Evolutionary conservation across 257 asterid species (phyloP).

Genomic region (Lithospermum erythrorhizon): DNA sequence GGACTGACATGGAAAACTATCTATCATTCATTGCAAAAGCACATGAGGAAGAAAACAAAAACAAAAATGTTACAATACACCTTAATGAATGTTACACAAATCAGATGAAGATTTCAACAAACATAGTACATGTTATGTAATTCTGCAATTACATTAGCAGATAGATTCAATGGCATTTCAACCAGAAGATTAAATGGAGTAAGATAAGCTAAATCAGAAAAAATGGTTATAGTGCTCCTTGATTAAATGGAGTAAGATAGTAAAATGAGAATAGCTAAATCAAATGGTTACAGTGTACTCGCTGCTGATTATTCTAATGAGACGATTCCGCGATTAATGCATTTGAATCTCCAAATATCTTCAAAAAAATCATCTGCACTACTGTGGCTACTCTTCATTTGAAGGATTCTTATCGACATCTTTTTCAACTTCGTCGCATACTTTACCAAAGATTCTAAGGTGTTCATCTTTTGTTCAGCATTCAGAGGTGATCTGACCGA

Average conservation of each 20-base stretch:
- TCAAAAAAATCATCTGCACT: constrained; percentile 95
- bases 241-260: background rate
- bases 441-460: constrained; percentile 62
- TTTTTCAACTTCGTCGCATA: constrained; percentile 52
- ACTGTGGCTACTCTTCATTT: constrained; percentile 96
- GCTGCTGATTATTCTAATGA: constrained; percentile 38
- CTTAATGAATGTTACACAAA: too few species aligned
- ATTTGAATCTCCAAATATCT: constrained; percentile 67
- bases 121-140: background rate
- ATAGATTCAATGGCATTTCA: background rate
- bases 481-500: constrained; percentile 84
- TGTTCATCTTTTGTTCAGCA: constrained; percentile 92
- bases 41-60: too few species aligned
- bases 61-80: too few species aligned
- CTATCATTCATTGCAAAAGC: too few species aligned
- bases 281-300: background rate
- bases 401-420: constrained; percentile 83
- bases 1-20: too few species aligned
- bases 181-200: background rate
- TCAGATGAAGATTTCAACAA: background rate
- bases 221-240: background rate
- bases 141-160: background rate
- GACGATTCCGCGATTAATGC: constrained; percentile 56
- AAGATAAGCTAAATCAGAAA: background rate
- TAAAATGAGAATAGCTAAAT: background rate